phyloP scores from a whole-genome alignment of 176 grass and related monocot species.

The Eleusine coracana region DNA sequence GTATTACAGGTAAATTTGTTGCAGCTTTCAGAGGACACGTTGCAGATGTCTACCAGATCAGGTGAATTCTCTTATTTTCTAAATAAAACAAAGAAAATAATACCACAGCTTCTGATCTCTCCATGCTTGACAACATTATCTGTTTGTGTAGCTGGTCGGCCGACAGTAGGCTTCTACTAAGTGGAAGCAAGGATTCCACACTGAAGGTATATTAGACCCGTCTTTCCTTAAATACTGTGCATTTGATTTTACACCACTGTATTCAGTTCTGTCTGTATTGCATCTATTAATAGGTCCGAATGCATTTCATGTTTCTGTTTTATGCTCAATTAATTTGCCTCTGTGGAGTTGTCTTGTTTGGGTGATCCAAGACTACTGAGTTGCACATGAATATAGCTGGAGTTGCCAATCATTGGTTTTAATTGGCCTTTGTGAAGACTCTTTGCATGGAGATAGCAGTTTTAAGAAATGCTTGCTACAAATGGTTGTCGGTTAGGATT shows the following conservation, averaged over 20 bases:
- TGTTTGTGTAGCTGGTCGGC: slow-evolving; percentile 80
- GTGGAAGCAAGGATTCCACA: slow-evolving; percentile 98
- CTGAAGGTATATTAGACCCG: slow-evolving; percentile 64
- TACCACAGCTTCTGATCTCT: not conserved
- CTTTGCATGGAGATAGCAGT: not conserved
- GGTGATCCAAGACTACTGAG: not conserved
- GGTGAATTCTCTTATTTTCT: slow-evolving; percentile 44
- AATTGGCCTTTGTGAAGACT: not conserved
- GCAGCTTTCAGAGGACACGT: slow-evolving; percentile 92
- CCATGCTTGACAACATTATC: slow-evolving; percentile 20
- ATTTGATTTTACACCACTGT: not conserved
- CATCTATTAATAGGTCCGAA: not conserved
- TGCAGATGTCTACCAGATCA: slow-evolving; percentile 94
- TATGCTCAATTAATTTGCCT: not conserved
- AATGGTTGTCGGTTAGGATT: not conserved
- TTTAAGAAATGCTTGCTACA: not conserved
- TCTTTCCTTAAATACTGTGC: not conserved
- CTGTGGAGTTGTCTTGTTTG: not conserved
- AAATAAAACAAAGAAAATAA: not conserved
- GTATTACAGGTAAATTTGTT: slow-evolving; percentile 86
- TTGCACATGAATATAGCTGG: not conserved
- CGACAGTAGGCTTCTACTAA: slow-evolving; percentile 94
- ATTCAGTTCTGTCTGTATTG: not conserved
- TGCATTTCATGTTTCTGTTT: slow-evolving; percentile 15
- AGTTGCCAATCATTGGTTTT: not conserved